Conservation (phyloP, 441 rosid species). For the Gossypium davidsonii region DNA sequence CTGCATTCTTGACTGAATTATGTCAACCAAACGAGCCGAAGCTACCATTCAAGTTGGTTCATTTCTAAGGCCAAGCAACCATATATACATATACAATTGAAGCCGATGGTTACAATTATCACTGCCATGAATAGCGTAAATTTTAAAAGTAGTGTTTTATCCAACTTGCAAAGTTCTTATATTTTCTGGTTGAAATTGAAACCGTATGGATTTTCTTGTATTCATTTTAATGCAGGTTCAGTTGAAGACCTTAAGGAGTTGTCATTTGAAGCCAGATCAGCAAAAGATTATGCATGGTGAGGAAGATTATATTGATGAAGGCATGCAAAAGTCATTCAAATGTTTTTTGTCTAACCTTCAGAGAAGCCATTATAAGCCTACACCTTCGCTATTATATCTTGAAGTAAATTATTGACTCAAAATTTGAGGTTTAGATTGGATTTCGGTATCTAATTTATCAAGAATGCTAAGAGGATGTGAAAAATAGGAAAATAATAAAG, state of each 20-base stretch:
- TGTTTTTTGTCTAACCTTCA: not conserved
- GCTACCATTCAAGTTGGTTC: not conserved
- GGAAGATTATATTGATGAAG: constrained; percentile 11
- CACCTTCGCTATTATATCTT: not conserved
- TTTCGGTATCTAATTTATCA: not conserved
- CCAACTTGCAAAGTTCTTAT: not conserved
- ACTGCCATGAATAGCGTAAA: not conserved
- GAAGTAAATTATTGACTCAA: not conserved
- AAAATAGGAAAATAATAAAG: not conserved
- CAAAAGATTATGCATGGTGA: constrained; percentile 53
- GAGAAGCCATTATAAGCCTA: not conserved
- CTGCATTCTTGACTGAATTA: not conserved
- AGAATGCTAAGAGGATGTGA: not conserved
- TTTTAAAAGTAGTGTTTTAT: not conserved
- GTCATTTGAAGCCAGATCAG: constrained; percentile 57
- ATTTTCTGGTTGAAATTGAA: constrained; percentile 1
- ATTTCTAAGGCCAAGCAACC: not conserved
- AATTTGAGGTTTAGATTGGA: not conserved
- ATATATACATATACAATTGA: not conserved
- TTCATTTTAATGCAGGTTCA: constrained; percentile 30
- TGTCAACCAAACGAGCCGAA: not conserved
- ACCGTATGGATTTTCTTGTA: constrained; percentile 10
- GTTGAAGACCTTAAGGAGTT: constrained; percentile 41
- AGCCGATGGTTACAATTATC: not conserved
- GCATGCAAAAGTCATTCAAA: not conserved